These are phyloP conservation scores for Xerocomus minutiporus DNA, from an alignment of 1,284 basidiomycete genomes.

Conservation along the genomic window DNA sequence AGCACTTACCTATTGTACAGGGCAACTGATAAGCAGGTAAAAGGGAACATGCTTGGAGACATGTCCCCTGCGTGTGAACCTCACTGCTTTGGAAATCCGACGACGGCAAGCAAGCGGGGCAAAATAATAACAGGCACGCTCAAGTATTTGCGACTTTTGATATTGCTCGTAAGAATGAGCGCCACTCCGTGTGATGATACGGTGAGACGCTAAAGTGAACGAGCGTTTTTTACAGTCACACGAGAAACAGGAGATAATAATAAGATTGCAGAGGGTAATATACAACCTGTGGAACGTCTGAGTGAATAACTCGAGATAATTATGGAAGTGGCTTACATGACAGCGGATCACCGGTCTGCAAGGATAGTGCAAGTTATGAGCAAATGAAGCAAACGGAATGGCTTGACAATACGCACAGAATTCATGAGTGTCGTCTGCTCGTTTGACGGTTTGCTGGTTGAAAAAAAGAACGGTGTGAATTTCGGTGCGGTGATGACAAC, in stretches of 20 bases:
- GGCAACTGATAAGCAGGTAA: not conserved
- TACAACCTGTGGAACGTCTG: constrained; percentile 18
- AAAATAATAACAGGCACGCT: constrained; percentile 39
- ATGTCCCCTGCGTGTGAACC: constrained; percentile 61
- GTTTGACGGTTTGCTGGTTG: constrained; percentile 86
- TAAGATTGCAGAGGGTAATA: constrained; percentile 29
- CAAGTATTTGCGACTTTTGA: constrained; percentile 25
- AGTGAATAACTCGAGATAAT: not conserved
- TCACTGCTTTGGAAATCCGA: constrained; percentile 36
- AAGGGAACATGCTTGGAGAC: not conserved
- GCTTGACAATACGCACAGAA: constrained; percentile 67
- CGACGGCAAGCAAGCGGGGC: constrained; percentile 39
- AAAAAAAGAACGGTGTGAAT: constrained; percentile 34
- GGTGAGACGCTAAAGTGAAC: constrained; percentile 80
- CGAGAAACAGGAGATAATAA: constrained; percentile 16
- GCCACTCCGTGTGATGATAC: constrained; percentile 53
- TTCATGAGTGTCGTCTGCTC: constrained; percentile 89
- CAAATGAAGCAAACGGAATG: not conserved
- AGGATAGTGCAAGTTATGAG: not conserved
- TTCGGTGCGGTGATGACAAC: constrained; percentile 14
- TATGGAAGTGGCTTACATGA: constrained; percentile 16
- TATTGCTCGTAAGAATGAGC: constrained; percentile 84
- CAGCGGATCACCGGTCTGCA: constrained; percentile 26
- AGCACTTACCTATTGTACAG: constrained; percentile 19
- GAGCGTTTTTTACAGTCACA: constrained; percentile 32